phyloP scores from a whole-genome alignment of 768 basidiomycete genomes.

The Agaricus bisporus region DNA sequence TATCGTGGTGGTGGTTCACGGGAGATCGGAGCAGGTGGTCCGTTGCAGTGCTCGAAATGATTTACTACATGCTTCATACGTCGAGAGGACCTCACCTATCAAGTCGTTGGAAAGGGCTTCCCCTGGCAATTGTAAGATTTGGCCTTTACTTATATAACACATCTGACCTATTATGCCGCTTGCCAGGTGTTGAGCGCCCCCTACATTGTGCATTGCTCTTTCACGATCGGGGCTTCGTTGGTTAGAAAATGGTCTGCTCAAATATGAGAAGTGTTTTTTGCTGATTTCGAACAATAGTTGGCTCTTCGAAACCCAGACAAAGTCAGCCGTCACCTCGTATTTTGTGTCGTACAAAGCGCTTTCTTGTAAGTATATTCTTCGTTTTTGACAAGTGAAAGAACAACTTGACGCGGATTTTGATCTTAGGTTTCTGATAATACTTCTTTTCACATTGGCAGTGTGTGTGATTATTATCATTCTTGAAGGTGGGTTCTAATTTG shows the following conservation, averaged over 20 bases:
- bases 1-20: neutral
- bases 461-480: constrained; percentile 23
- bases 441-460: constrained; percentile 20
- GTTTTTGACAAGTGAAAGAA: neutral
- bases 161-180: neutral
- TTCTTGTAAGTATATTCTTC: constrained; percentile 13
- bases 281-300: constrained; percentile 12
- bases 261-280: neutral
- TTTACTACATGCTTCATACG: constrained; percentile 24
- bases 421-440: constrained; percentile 17
- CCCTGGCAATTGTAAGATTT: constrained; percentile 2
- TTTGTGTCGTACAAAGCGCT: constrained; percentile 21
- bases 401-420: neutral
- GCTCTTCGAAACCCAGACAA: constrained; percentile 19
- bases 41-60: constrained; percentile 28
- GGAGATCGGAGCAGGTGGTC: constrained; percentile 24
- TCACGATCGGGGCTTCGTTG: constrained; percentile 24
- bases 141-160: neutral
- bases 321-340: constrained; percentile 23
- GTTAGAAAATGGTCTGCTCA: constrained; percentile 12
- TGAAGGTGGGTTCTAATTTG: constrained; percentile 18
- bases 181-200: constrained; percentile 29
- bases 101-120: constrained; percentile 2
- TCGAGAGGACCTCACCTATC: constrained; percentile 18
- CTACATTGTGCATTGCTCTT: constrained; percentile 24